Evolutionary conservation across 306 rosid species (phyloP).

Genomic region (Prunus davidiana): DNA sequence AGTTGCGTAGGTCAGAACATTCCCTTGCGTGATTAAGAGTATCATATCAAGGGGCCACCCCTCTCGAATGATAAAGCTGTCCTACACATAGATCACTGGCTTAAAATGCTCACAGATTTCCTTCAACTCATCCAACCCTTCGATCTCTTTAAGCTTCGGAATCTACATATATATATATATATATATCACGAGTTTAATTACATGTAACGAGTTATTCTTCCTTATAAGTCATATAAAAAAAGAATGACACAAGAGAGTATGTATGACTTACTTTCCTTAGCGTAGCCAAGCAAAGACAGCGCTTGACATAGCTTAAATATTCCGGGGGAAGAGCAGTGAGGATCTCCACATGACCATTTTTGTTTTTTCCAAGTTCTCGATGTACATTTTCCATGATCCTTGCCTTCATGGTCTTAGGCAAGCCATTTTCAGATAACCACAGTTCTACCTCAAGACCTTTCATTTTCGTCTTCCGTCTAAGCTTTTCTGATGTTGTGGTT

Average conservation of each 20-base stretch:
- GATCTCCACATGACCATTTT: not conserved
- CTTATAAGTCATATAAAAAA: too few relatives aligned
- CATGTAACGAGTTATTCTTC: too few relatives aligned
- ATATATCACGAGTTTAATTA: too few relatives aligned
- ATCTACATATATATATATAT: not conserved
- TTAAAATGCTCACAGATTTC: not conserved
- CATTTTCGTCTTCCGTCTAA: not conserved
- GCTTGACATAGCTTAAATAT: not conserved
- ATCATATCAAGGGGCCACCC: not conserved
- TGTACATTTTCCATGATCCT: not conserved
- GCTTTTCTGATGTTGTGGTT: not conserved
- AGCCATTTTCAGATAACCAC: not conserved
- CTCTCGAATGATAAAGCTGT: not conserved
- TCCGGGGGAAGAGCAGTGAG: not conserved
- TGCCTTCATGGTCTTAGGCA: not conserved
- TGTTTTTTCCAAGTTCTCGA: not conserved
- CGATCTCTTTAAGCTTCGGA: not conserved
- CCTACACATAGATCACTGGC: not conserved
- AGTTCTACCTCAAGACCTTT: not conserved
- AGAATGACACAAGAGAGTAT: too few relatives aligned
- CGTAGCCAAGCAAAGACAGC: not conserved
- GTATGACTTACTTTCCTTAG: not conserved
- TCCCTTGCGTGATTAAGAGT: not conserved
- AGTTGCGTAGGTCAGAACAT: not conserved
- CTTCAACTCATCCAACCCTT: not conserved